These are phyloP conservation scores for Penicillium ochrochloron DNA, from an alignment of 495 filamentous ascomycete genomes.

Conservation along the genomic window DNA sequence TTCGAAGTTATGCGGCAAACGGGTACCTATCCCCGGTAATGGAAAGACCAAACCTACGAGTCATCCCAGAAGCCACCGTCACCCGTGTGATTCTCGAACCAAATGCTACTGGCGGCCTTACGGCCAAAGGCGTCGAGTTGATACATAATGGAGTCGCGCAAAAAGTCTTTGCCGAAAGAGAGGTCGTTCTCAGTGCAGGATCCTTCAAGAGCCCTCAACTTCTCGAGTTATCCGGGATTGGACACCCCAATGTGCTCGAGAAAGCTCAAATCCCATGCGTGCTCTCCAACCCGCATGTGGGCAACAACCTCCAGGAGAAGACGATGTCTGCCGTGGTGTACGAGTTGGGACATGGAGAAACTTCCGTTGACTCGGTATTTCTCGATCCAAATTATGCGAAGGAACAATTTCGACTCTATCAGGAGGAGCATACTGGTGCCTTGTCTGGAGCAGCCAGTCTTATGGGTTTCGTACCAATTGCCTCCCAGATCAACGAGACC, in stretches of 20 bases:
- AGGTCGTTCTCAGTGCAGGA: slow-evolving; percentile 56
- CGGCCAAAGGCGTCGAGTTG: slow-evolving; percentile 9
- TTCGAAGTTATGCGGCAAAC: slow-evolving; percentile 50
- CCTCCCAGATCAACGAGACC: slow-evolving; percentile 7
- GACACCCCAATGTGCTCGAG: slow-evolving; percentile 26
- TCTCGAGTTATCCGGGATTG: slow-evolving; percentile 58
- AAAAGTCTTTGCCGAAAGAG: slow-evolving; percentile 49
- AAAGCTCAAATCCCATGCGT: slow-evolving; percentile 31
- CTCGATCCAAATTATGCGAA: not conserved
- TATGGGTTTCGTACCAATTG: slow-evolving; percentile 16
- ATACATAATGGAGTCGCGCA: not conserved
- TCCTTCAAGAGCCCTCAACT: slow-evolving; percentile 51
- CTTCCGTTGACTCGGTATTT: slow-evolving; percentile 11
- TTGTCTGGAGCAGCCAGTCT: slow-evolving; percentile 12
- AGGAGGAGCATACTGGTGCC: slow-evolving; percentile 11
- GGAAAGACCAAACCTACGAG: slow-evolving; percentile 16
- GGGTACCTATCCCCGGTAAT: slow-evolving; percentile 11
- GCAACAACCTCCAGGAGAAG: slow-evolving; percentile 48
- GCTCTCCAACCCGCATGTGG: slow-evolving; percentile 40
- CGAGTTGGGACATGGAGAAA: slow-evolving; percentile 4
- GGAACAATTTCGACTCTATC: slow-evolving; percentile 12
- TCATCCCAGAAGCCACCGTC: slow-evolving; percentile 6
- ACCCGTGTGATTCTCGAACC: not conserved
- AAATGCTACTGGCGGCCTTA: not conserved
- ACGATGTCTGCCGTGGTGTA: slow-evolving; percentile 5